Percentiles rank a stretch among this genome's conserved stretches.
Conservation (phyloP, 208 protist species). For the Naegleria gruberi region DNA sequence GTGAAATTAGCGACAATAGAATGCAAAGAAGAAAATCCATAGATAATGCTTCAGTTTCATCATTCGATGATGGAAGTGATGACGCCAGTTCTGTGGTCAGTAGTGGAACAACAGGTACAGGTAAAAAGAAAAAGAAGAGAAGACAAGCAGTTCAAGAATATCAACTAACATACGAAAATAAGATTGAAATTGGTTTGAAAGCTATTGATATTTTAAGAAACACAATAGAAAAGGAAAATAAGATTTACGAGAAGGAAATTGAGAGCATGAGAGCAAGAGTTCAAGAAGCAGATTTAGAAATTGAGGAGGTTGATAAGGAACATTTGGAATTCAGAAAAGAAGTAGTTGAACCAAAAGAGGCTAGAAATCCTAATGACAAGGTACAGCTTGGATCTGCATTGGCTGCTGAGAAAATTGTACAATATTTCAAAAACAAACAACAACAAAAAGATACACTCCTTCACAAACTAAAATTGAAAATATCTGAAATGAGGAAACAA, state of each 20-base stretch:
- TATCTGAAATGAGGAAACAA: slow-evolving; percentile 53
- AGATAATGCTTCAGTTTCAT: background rate
- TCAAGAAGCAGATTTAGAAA: background rate
- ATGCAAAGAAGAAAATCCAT: background rate
- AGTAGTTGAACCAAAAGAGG: background rate
- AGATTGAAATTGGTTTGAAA: slow-evolving; percentile 3
- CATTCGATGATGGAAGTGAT: background rate
- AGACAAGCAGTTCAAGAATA: background rate
- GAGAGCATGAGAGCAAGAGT: background rate
- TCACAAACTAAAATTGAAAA: slow-evolving; percentile 75
- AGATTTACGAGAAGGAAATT: background rate
- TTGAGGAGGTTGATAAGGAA: slow-evolving; percentile 14
- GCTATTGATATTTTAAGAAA: background rate
- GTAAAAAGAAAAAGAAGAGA: background rate
- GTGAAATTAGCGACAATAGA: background rate
- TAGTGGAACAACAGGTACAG: background rate
- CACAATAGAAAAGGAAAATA: background rate
- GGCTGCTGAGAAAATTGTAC: slow-evolving; percentile 63
- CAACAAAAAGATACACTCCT: slow-evolving; percentile 57
- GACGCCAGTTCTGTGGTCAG: background rate
- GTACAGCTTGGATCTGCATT: slow-evolving; percentile 22
- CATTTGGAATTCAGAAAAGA: background rate
- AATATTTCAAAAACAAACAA: slow-evolving; percentile 63
- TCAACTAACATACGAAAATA: background rate
- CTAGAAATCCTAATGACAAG: slow-evolving; percentile 46